Evolutionary conservation across 2,329 filamentous ascomycete genomes (phyloP).

Genomic region (Colletotrichum spinosum): DNA sequence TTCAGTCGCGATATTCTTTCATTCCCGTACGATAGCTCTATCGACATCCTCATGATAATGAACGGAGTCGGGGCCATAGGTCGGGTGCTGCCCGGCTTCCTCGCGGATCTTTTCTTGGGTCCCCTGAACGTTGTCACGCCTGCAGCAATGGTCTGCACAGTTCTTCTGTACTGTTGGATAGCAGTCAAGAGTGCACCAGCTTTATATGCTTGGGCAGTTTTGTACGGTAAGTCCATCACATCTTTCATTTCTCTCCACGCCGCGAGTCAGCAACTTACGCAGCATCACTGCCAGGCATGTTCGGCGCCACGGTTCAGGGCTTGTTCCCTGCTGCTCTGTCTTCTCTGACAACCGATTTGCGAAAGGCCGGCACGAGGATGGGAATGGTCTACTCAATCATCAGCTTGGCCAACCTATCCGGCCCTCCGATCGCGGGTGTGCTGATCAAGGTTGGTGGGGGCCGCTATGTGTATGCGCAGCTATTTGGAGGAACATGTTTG

Average conservation of each 20-base stretch:
- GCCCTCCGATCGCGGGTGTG: slow-evolving; percentile 62
- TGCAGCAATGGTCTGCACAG: slow-evolving; percentile 49
- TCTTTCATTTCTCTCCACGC: background rate
- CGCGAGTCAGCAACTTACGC: slow-evolving; percentile 51
- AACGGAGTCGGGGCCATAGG: slow-evolving; percentile 54
- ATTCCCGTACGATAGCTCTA: slow-evolving; percentile 49
- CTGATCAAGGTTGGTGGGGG: slow-evolving; percentile 53
- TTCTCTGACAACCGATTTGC: slow-evolving; percentile 62
- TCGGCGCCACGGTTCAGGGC: slow-evolving; percentile 71
- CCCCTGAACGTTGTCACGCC: slow-evolving; percentile 61
- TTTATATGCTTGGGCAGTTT: slow-evolving; percentile 70
- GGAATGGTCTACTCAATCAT: slow-evolving; percentile 65
- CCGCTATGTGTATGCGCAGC: background rate
- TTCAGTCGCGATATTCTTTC: slow-evolving; percentile 42
- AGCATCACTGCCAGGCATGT: slow-evolving; percentile 54
- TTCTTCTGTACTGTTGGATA: slow-evolving; percentile 67
- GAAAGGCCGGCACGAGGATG: slow-evolving; percentile 64
- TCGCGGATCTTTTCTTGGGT: slow-evolving; percentile 49
- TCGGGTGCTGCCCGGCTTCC: slow-evolving; percentile 49
- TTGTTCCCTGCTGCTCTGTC: slow-evolving; percentile 73
- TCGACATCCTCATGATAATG: slow-evolving; percentile 51
- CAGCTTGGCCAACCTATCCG: slow-evolving; percentile 63
- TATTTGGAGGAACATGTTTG: slow-evolving; percentile 16
- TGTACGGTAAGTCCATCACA: slow-evolving; percentile 62
- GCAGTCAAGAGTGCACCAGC: slow-evolving; percentile 41